Evolutionary conservation across 768 basidiomycete genomes (phyloP), one percentile per base, ranked within the genome.

Genomic region (Lentinus brumalis): DNA sequence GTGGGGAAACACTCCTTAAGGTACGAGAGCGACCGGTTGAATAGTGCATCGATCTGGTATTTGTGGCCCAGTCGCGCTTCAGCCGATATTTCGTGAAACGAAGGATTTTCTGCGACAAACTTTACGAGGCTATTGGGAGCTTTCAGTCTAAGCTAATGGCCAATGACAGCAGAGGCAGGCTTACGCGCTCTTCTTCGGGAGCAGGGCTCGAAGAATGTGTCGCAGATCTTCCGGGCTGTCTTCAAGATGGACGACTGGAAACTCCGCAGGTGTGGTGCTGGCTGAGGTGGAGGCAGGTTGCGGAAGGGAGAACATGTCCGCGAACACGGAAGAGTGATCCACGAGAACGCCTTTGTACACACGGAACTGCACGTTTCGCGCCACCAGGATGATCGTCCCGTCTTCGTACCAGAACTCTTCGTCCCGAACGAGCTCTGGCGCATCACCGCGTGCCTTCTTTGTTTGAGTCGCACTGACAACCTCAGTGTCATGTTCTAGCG

Each of bases 391-490:
- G 44, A 74, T 57, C 8, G 50, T 67, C 9, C 73, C 66, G 50
- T 74, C 73, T 6, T 63, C 55, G 32, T 66, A 69, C 70, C 70
- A 74, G n/a, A 73, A 45, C 14, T 71, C 62, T 5, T 63, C 60
- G n/a, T 16, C 21, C 16, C 9, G 35, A 11, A 35, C 7, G 7
- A 11, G 6, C 35, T 21, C n/a, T 8, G 7, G 14, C 21, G 21
- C 44, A 4, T 45, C 16, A 16, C 3, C n/a, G n/a, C 16, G 44
- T n/a, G 8, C n/a, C 44, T 45, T 16, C 16, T 35, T 35, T 11
- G 35, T 3, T 35, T 6, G 21, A 26, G 21, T 26, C 21, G 21
- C 2, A 26, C 21, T 26, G 21, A 26, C 1, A 26, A 2, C 21
- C 21, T 26, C 21, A 26, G 21, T 26, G 35, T 35, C 35, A 11